Evolutionary conservation across 805 yeast genomes (phyloP).

Genomic region (Candida boleticola): DNA sequence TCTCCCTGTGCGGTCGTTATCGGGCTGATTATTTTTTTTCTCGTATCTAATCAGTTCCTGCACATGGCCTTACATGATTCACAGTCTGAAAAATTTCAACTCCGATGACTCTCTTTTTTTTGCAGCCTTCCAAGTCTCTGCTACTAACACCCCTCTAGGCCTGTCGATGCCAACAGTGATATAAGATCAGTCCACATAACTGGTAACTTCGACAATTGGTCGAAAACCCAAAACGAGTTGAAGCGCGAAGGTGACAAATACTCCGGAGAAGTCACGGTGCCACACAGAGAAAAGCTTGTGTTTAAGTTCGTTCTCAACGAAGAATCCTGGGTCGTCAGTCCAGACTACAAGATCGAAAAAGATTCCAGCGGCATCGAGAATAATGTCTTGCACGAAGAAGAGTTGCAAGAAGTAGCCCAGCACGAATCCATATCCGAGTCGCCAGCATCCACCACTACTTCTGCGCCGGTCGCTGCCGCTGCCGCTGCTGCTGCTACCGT

Average conservation of each 20-base stretch:
- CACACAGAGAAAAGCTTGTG: conserved; percentile 22
- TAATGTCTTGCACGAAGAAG: conserved; percentile 19
- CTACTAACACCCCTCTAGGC: conserved; percentile 5
- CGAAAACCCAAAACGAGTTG: conserved; percentile 19
- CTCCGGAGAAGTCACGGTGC: conserved; percentile 19
- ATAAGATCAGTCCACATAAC: conserved; percentile 31
- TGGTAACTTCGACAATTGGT: conserved; percentile 43
- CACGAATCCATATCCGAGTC: too few relatives aligned
- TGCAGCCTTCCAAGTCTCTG: neutral
- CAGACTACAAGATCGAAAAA: conserved; percentile 13
- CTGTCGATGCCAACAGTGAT: conserved; percentile 8
- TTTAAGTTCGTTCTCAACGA: conserved; percentile 40
- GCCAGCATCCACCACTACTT: too few relatives aligned
- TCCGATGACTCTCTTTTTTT: too few relatives aligned
- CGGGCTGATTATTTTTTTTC: too few relatives aligned
- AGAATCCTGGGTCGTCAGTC: conserved; percentile 26
- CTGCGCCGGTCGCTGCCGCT: too few relatives aligned
- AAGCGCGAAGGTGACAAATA: conserved; percentile 15
- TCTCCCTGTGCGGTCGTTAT: too few relatives aligned
- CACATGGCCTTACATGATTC: too few relatives aligned
- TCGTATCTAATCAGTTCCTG: too few relatives aligned
- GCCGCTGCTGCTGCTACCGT: neutral
- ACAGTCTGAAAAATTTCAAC: too few relatives aligned
- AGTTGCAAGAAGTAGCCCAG: conserved; percentile 12
- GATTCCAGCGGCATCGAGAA: conserved; percentile 26